A percentile compares a stretch with the other conserved stretches of the same genome.
Evolutionary conservation across 257 asterid genomes (phyloP).

Genomic region (Cruciata laevipes): DNA sequence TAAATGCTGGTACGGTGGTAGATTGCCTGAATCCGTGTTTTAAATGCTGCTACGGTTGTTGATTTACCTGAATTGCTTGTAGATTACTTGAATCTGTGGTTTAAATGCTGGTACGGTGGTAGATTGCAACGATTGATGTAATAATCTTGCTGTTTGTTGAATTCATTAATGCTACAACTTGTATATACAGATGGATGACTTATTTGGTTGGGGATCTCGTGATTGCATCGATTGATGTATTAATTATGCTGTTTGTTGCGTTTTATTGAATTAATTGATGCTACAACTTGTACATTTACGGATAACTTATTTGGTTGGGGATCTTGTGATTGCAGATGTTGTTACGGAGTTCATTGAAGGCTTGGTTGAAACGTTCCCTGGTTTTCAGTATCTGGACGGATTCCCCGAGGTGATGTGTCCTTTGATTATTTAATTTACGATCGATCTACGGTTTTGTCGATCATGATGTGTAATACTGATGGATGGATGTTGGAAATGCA

Average conservation of each 20-base stretch:
- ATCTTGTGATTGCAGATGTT: conserved; percentile 55
- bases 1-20: neutral
- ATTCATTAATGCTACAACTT: too few relatives aligned
- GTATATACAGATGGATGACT: too few relatives aligned
- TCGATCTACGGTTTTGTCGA: too few relatives aligned
- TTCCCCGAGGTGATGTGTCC: conserved; percentile 59
- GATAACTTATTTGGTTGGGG: neutral
- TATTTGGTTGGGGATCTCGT: too few relatives aligned
- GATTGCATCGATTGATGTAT: neutral
- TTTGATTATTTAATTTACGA: neutral
- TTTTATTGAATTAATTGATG: neutral
- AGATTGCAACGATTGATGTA: too few relatives aligned
- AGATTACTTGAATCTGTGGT: too few relatives aligned
- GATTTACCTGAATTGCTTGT: too few relatives aligned
- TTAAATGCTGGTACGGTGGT: too few relatives aligned
- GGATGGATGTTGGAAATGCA: conserved; percentile 18
- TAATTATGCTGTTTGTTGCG: neutral
- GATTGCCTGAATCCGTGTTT: too few relatives aligned
- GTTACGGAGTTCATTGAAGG: conserved; percentile 97
- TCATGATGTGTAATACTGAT: neutral
- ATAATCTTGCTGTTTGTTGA: too few relatives aligned
- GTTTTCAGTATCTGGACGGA: conserved; percentile 94
- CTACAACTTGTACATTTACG: neutral
- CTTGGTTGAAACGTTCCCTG: conserved; percentile 84
- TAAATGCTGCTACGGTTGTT: too few relatives aligned